phyloP scores from a whole-genome alignment of 495 filamentous ascomycete species.

The Penicillium flavigenum region DNA sequence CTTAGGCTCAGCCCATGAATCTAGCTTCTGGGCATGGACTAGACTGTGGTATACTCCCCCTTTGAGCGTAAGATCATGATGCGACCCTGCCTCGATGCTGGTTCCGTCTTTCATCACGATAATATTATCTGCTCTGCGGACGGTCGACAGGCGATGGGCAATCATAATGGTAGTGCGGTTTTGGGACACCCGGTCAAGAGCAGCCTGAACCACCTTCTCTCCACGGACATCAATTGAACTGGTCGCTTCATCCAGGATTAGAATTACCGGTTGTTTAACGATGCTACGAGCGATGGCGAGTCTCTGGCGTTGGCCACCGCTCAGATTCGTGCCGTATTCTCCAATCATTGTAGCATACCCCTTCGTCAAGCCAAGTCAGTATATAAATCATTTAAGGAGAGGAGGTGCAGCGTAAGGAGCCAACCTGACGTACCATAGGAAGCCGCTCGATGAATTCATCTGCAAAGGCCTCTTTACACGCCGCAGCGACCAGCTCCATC shows the following conservation, averaged over 20 bases:
- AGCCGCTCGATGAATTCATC: slow-evolving; percentile 42
- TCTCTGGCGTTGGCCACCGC: slow-evolving; percentile 56
- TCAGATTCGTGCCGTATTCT: slow-evolving; percentile 28
- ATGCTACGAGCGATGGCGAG: slow-evolving; percentile 75
- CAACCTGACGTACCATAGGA: slow-evolving; percentile 24
- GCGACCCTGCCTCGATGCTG: slow-evolving; percentile 50
- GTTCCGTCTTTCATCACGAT: slow-evolving; percentile 50
- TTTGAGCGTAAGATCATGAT: slow-evolving; percentile 39
- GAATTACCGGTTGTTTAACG: slow-evolving; percentile 75
- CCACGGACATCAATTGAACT: slow-evolving; percentile 50
- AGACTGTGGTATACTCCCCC: slow-evolving; percentile 51
- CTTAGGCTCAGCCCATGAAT: neutral
- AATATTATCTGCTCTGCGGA: slow-evolving; percentile 52
- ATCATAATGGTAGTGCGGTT: slow-evolving; percentile 47
- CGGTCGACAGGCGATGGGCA: slow-evolving; percentile 58
- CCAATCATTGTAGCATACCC: slow-evolving; percentile 40
- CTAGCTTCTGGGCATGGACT: slow-evolving; percentile 32
- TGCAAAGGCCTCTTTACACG: slow-evolving; percentile 65
- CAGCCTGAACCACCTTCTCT: slow-evolving; percentile 52
- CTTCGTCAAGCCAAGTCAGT: slow-evolving; percentile 29
- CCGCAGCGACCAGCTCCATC: slow-evolving; percentile 38
- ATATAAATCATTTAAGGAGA: neutral
- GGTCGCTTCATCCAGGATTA: slow-evolving; percentile 61
- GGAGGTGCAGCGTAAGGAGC: neutral
- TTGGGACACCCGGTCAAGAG: slow-evolving; percentile 40